Base-by-base conservation (phyloP, 805 yeast species). In the Cyberlindnera amylophila region DNA sequence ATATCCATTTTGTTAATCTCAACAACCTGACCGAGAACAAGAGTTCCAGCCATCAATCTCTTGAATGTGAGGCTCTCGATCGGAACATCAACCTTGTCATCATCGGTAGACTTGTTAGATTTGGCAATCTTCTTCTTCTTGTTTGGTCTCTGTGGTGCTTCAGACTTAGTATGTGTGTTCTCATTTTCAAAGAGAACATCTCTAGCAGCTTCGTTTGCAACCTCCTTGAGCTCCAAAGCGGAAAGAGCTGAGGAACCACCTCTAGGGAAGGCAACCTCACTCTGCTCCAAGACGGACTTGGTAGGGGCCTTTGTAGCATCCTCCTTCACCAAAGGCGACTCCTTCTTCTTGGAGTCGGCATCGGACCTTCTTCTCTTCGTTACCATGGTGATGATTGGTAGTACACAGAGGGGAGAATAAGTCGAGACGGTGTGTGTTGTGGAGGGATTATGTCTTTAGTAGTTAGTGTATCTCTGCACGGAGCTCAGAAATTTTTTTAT, bases 171-270 rank as follows among this genome's bases (percentile, higher is more conserved):
- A 17, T 42, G 26, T 27, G 35, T 27, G 30, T 13, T 28, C 4
- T 55, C 58, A 24, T 53, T 60, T 30, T 61, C 91, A 49, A 86
- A 86, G 38, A 90, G 68, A 32, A 86, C 93, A 66, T 93, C 99
- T 49, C 77, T 78, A 17, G 90, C 81, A 37, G 91, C 99, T 64
- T 91, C 95, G 60, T 88, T 89, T 32, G 96, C 82, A 39, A 91
- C 91, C 59, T 88, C 93, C 62, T 88, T 89, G 52, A 88, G 80
- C 65, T 93, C 99, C 51, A 93, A 68, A 6, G 98, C 89, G 4
- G 96, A 78, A 57, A 93, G 74, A 19, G 80, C 86, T 21, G 91
- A 77, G 11, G 83, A 79, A 38, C 99, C 99, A 54, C 99, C 99
- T 79, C 99, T 85, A 38, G 99, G 99, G 61, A 93, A 93, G 14